Conservation (phyloP, 192 early-diverging fungal genomes). For the Coemansia sp. region DNA sequence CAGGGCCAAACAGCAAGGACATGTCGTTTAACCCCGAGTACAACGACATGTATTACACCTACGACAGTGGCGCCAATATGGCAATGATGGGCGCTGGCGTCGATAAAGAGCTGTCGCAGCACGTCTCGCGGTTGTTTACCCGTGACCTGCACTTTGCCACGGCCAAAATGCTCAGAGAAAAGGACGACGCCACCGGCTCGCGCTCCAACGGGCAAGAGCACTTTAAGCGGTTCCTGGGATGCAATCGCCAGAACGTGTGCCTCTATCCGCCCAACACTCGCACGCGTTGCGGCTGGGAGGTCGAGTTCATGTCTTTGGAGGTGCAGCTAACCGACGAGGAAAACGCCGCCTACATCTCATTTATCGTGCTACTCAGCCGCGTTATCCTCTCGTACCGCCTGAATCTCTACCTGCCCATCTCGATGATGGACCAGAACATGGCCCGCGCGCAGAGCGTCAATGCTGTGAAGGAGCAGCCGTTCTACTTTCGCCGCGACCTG, state of each 20-base stretch:
- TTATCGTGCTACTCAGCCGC: conserved; percentile 90
- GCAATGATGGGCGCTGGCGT: conserved; percentile 73
- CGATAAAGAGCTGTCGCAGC: conserved; percentile 83
- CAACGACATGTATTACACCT: conserved; percentile 84
- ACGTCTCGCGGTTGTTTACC: conserved; percentile 92
- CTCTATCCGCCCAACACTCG: conserved; percentile 93
- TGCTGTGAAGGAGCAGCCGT: conserved; percentile 75
- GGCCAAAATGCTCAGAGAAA: conserved; percentile 67
- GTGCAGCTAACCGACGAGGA: conserved; percentile 95
- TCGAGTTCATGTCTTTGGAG: conserved; percentile 96
- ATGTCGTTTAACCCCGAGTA: conserved; percentile 74
- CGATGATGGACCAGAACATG: conserved; percentile 95
- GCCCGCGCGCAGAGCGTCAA: conserved; percentile 74
- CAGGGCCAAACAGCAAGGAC: conserved; percentile 46
- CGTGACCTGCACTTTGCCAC: conserved; percentile 94
- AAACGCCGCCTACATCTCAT: conserved; percentile 93
- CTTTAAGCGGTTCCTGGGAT: conserved; percentile 97
- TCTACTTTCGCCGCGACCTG: conserved; percentile 87
- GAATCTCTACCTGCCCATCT: conserved; percentile 95
- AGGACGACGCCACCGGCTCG: neutral
- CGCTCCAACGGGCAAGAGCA: conserved; percentile 81
- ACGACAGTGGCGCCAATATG: conserved; percentile 75
- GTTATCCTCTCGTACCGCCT: conserved; percentile 80
- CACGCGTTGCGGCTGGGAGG: conserved; percentile 91
- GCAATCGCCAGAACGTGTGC: conserved; percentile 97